Evolutionary conservation across 495 filamentous ascomycete species (phyloP).

Genomic region (Chlorociboria aeruginascens): DNA sequence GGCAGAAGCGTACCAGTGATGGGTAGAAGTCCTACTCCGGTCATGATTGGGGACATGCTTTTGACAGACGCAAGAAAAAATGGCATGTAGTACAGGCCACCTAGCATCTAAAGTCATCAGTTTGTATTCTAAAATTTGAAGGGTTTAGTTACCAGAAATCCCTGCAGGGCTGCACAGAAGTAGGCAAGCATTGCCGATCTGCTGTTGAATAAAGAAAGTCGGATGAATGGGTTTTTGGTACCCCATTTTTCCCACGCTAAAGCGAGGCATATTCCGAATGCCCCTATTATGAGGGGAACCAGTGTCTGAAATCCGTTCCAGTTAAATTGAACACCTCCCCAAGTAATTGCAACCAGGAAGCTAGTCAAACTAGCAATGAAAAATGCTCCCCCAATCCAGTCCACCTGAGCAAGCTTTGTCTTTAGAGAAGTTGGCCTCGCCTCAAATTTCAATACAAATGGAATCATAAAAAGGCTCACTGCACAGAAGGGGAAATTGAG

Average conservation of each 20-base stretch:
- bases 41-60: constrained; percentile 36
- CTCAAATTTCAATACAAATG: no score
- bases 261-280: constrained; percentile 26
- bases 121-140: background rate
- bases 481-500: constrained; percentile 30
- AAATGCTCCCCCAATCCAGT: constrained; percentile 45
- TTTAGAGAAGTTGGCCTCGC: constrained; percentile 18
- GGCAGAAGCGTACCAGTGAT: constrained; percentile 34
- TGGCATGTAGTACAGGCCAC: constrained; percentile 46
- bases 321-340: constrained; percentile 35
- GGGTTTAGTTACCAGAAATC: constrained; percentile 6
- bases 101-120: constrained; percentile 17
- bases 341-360: constrained; percentile 37
- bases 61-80: constrained; percentile 56
- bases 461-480: no score
- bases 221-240: constrained; percentile 32
- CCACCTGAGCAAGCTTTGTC: constrained; percentile 36
- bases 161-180: constrained; percentile 37
- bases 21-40: constrained; percentile 49
- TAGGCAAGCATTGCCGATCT: constrained; percentile 26
- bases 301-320: constrained; percentile 43
- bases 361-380: constrained; percentile 33
- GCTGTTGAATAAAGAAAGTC: constrained; percentile 25
- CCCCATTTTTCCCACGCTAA: constrained; percentile 34
- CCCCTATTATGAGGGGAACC: constrained; percentile 41